A percentile compares a stretch with the other conserved stretches of the same genome.
These are phyloP conservation scores for Catharanthus roseus DNA, from an alignment of 257 asterid species.

Conservation along the genomic window DNA sequence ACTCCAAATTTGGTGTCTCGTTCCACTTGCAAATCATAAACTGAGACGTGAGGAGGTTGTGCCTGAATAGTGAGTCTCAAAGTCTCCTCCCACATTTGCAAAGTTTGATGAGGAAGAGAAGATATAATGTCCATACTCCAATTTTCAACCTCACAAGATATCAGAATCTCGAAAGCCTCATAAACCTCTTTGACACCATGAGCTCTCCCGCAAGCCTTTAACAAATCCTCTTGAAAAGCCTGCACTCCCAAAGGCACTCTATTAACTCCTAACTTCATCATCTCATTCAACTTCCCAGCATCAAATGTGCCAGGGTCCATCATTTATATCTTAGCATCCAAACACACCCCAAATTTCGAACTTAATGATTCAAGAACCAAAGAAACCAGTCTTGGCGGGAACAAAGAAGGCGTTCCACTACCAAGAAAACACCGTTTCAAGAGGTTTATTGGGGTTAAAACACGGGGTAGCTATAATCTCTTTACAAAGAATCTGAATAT, in stretches of 20 bases:
- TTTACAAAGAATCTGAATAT: constrained; percentile 55
- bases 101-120: constrained; percentile 80
- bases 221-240: constrained; percentile 74
- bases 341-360: constrained; percentile 52
- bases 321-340: constrained; percentile 83
- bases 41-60: constrained; percentile 78
- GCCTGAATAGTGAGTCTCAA: constrained; percentile 55
- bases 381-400: constrained; percentile 66
- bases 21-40: constrained; percentile 92
- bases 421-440: constrained; percentile 85
- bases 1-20: constrained; percentile 73
- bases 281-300: constrained; percentile 41
- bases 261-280: constrained; percentile 66
- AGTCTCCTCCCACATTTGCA: constrained; percentile 84
- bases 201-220: constrained; percentile 91
- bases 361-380: constrained; percentile 49
- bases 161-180: constrained; percentile 71
- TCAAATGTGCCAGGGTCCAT: constrained; percentile 98
- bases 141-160: constrained; percentile 55
- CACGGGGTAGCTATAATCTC: constrained; percentile 59
- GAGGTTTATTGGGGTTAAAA: constrained; percentile 49
- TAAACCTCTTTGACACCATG: constrained; percentile 67
- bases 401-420: constrained; percentile 95
- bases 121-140: constrained; percentile 95
- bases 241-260: constrained; percentile 95